Conservation (phyloP, 1,284 basidiomycete species). For the Sanghuangporus sanghuang region DNA sequence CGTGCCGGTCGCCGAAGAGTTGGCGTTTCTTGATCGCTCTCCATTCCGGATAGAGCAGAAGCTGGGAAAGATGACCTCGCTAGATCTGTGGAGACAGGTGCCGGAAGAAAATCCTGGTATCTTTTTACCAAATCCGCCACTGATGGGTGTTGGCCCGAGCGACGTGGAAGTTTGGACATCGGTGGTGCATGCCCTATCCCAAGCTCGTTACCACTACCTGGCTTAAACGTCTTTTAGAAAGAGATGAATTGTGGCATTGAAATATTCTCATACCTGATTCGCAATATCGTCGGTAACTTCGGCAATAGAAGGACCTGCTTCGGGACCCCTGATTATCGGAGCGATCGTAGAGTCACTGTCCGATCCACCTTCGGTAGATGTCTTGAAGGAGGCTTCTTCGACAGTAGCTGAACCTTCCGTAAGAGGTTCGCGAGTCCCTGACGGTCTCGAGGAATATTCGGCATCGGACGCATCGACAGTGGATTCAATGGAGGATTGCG, state of each 20-base stretch:
- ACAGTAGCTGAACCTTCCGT: constrained; percentile 7
- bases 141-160: constrained; percentile 50
- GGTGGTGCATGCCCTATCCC: constrained; percentile 24
- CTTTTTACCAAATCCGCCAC: constrained; percentile 85
- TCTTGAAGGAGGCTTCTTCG: constrained; percentile 15
- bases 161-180: constrained; percentile 68
- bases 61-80: constrained; percentile 63
- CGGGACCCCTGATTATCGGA: constrained; percentile 45
- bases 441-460: constrained; percentile 24
- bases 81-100: constrained; percentile 66
- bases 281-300: constrained; percentile 13
- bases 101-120: constrained; percentile 72
- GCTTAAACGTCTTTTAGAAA: constrained; percentile 12
- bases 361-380: constrained; percentile 42
- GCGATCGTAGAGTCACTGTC: constrained; percentile 91
- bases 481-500: constrained; percentile 47
- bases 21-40: constrained; percentile 60
- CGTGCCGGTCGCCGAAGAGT: constrained; percentile 35
- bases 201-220: background rate
- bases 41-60: constrained; percentile 44
- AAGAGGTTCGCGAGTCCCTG: background rate
- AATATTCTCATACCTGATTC: constrained; percentile 24
- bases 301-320: constrained; percentile 24
- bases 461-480: constrained; percentile 56
- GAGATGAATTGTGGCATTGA: background rate